A percentile compares a stretch with the other conserved stretches of the same genome.
These are phyloP conservation scores for Trichocladium uniseriatum DNA, from an alignment of 495 filamentous ascomycete genomes.

Conservation along the genomic window DNA sequence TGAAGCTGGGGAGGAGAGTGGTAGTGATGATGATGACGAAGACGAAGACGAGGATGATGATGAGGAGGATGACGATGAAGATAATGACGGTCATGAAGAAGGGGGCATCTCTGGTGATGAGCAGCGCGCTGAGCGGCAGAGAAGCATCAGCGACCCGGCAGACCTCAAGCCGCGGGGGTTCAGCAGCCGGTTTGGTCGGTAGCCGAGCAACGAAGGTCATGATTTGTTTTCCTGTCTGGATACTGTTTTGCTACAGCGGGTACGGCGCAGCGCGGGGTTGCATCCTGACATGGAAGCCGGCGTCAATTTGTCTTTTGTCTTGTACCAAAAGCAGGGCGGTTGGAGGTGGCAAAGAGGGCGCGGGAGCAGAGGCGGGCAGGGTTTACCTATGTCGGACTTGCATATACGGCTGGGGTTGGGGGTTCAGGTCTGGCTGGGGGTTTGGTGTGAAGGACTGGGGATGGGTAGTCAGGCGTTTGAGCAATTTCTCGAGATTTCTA, in stretches of 20 bases:
- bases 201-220: neutral
- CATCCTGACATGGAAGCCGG: neutral
- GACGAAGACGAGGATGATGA: slow-evolving; percentile 4
- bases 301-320: slow-evolving; percentile 3
- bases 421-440: neutral
- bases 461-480: neutral
- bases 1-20: slow-evolving; percentile 9
- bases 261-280: neutral
- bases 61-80: slow-evolving; percentile 11
- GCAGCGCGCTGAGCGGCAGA: slow-evolving; percentile 41
- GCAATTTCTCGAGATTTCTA: neutral
- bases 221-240: neutral
- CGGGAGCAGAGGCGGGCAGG: neutral
- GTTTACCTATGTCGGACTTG: slow-evolving; percentile 1
- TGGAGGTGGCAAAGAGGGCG: neutral
- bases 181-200: slow-evolving; percentile 10
- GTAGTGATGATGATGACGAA: slow-evolving; percentile 10
- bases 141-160: slow-evolving; percentile 42
- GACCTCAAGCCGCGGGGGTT: slow-evolving; percentile 23
- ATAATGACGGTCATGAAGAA: slow-evolving; percentile 14
- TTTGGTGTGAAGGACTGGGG: neutral
- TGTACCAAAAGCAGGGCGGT: neutral
- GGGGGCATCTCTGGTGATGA: slow-evolving; percentile 21
- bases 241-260: neutral
- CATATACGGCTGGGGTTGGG: slow-evolving; percentile 2